These are phyloP conservation scores for Geotrichum bryndzae DNA, from an alignment of 1,139 yeast species.

Conservation along the genomic window DNA sequence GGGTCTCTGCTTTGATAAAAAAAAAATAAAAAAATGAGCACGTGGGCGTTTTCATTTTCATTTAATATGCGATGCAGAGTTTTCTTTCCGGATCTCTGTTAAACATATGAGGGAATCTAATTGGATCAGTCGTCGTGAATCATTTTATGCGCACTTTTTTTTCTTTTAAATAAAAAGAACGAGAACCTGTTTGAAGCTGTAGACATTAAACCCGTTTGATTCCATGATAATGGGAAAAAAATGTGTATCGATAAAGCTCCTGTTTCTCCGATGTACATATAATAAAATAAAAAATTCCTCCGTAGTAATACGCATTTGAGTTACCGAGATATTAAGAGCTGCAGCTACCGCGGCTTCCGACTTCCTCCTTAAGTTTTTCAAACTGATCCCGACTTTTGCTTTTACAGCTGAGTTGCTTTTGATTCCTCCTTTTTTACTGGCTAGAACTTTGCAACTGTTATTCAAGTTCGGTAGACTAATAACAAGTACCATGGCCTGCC, in stretches of 20 bases:
- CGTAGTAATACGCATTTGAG: not conserved
- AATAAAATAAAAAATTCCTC: not conserved
- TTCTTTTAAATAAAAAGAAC: too few species aligned
- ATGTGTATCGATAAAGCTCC: not conserved
- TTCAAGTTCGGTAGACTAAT: too few species aligned
- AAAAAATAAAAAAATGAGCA: too few species aligned
- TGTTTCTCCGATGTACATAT: not conserved
- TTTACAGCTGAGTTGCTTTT: not conserved
- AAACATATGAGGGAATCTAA: too few species aligned
- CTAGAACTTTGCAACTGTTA: not conserved
- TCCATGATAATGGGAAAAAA: not conserved
- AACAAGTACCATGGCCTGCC: too few species aligned
- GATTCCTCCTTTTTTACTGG: not conserved
- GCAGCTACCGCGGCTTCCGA: not conserved
- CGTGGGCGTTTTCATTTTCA: too few species aligned
- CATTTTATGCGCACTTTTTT: too few species aligned
- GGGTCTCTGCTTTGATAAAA: too few species aligned
- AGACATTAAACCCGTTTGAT: not conserved
- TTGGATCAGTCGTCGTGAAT: too few species aligned
- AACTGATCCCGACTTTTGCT: not conserved
- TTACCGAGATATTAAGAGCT: not conserved
- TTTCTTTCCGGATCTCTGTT: too few species aligned
- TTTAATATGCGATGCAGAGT: too few species aligned
- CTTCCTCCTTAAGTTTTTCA: not conserved
- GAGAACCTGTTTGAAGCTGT: not conserved